Conservation (phyloP, 371 early-diverging fungal species). For the Mucor saturninus region DNA sequence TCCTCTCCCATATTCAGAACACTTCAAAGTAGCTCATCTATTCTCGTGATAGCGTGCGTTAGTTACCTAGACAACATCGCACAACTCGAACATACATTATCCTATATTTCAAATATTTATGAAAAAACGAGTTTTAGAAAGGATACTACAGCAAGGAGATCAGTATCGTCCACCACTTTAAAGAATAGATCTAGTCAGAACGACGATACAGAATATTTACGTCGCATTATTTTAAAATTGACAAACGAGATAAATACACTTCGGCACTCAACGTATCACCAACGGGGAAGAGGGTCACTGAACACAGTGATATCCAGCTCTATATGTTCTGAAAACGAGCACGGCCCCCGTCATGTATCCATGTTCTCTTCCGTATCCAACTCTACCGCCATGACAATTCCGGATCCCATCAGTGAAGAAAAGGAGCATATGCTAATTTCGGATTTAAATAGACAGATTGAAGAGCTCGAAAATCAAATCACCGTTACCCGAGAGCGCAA, state of each 20-base stretch:
- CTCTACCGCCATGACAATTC: conserved; percentile 14
- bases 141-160: background rate
- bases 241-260: conserved; percentile 10
- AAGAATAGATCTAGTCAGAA: background rate
- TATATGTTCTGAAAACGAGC: background rate
- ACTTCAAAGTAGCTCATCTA: background rate
- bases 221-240: conserved; percentile 16
- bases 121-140: background rate
- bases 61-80: background rate
- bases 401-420: conserved; percentile 12
- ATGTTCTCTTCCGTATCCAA: conserved; percentile 24
- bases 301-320: conserved; percentile 2
- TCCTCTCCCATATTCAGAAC: background rate
- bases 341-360: conserved; percentile 13
- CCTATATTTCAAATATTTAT: background rate
- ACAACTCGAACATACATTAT: conserved; percentile 4
- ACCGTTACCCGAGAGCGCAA: conserved; percentile 19
- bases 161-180: background rate
- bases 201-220: conserved; percentile 1
- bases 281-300: background rate
- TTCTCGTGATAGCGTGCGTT: background rate
- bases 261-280: conserved; percentile 4
- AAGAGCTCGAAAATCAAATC: conserved; percentile 28
- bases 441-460: conserved; percentile 24
- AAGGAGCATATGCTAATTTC: conserved; percentile 3